Evolutionary conservation across 768 basidiomycete genomes (phyloP), one percentile per base, ranked within the genome.

Genomic region (Pulveroboletus ravenelii): DNA sequence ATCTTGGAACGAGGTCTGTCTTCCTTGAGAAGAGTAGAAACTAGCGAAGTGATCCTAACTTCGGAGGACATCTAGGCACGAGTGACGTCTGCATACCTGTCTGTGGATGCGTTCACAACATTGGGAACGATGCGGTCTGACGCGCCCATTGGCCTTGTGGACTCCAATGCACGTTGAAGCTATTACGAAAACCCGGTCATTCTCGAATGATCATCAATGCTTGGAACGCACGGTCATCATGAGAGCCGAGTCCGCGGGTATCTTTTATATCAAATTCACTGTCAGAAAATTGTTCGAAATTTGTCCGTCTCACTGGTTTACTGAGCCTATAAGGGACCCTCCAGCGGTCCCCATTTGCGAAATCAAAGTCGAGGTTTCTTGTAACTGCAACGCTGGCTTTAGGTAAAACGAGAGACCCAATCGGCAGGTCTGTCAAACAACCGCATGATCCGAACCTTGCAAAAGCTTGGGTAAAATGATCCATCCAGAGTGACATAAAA

Each of bases 11-110:
- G 86, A 85, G 3, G 88, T 90, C 58, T 82, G 81, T 55, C 89
- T 78, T 40, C 89, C 89, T 70, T 91, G 89, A 12, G 88, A 89
- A 43, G 88, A 89, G 71, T 91, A 91, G 70, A 90, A 90, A 63
- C 88, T 90, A 55, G 23, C 38, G 30, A 36, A 38, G 10, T 29
- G 34, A 38, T 31, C 10, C 61, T 23, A 63, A 50, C 15, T 44
- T n/a, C 34, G n/a, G 41, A 37, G n/a, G 25, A 39, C 42, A 32
- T 41, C 13, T 31, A 18, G 40, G 18, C 10, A 39, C 6, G 20
- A 5, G 30, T 35, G n/a, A 48, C 36, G 18, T 41, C 15, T 52
- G 45, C 63, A 45, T 59, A 85, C 85, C 87, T 89, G 67, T 92
- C 89, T 36, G 88, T 82, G 45, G 86, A 87, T n/a, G 88, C 89